Conservation (phyloP, 2,329 filamentous ascomycete genomes). For the Cladosporium sp. region DNA sequence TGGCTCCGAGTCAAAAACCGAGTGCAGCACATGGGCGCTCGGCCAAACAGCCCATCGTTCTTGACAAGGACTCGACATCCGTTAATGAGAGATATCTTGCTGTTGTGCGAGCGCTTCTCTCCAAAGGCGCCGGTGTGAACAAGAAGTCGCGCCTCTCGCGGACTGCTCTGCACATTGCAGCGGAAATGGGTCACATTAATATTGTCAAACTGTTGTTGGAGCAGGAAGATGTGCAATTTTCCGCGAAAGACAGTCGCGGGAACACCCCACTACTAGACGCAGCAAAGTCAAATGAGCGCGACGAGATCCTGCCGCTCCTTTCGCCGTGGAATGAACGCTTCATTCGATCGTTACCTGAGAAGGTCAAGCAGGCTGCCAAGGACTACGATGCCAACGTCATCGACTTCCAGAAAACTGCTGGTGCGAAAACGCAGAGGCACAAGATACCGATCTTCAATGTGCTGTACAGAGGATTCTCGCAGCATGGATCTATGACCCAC, state of each 20-base stretch:
- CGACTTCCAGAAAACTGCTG: neutral
- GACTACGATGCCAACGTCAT: neutral
- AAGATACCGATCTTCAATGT: neutral
- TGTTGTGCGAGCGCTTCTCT: neutral
- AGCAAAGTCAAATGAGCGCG: constrained; percentile 34
- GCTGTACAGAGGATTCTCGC: neutral
- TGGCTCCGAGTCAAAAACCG: neutral
- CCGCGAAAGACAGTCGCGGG: constrained; percentile 41
- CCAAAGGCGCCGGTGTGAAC: constrained; percentile 17
- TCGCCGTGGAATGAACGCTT: neutral
- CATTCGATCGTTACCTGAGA: neutral
- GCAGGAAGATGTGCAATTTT: constrained; percentile 30
- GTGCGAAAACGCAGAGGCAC: neutral
- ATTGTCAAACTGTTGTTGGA: constrained; percentile 19
- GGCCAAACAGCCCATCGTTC: neutral
- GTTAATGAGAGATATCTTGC: neutral
- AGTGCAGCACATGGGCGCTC: neutral
- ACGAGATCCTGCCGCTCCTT: constrained; percentile 16
- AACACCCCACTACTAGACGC: constrained; percentile 42
- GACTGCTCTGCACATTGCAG: constrained; percentile 21
- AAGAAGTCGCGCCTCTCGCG: constrained; percentile 23
- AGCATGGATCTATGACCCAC: constrained; percentile 22
- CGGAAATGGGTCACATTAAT: constrained; percentile 24
- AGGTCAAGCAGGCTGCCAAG: neutral
- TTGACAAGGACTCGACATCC: no score